Percentiles rank a stretch among this genome's conserved stretches.
These are phyloP conservation scores for Candida morakotiae DNA, from an alignment of 805 yeast genomes.

Conservation along the genomic window DNA sequence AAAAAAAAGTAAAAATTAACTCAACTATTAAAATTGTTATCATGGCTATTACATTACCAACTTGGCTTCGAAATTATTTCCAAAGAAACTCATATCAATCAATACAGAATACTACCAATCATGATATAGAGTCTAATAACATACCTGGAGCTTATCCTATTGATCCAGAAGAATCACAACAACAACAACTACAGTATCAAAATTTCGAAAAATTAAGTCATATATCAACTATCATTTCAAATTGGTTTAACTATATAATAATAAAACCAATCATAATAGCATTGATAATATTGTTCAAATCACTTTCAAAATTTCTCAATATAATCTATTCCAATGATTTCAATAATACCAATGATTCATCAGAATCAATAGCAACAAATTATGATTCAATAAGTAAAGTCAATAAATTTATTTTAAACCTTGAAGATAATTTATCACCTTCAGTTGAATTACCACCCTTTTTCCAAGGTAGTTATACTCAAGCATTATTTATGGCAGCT, in stretches of 20 bases:
- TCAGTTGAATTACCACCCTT: conserved; percentile 39
- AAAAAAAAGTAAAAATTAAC: too few relatives aligned
- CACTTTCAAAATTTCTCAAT: conserved; percentile 19
- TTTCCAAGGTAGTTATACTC: conserved; percentile 73
- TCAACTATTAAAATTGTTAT: too few relatives aligned
- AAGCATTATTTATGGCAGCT: conserved; percentile 69
- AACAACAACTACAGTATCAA: conserved; percentile 1
- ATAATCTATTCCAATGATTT: conserved; percentile 22
- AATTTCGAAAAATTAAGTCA: not conserved
- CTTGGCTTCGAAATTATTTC: conserved; percentile 3
- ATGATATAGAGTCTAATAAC: not conserved
- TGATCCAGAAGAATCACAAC: conserved; percentile 1
- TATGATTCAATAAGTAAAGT: conserved; percentile 52
- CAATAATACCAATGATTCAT: not conserved
- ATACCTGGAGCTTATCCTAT: conserved; percentile 9
- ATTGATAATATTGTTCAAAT: conserved; percentile 18
- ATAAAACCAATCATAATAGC: conserved; percentile 23
- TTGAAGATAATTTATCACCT: conserved; percentile 43
- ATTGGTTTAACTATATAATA: conserved; percentile 10
- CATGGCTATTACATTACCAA: conserved; percentile 3
- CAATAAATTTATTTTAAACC: conserved; percentile 44
- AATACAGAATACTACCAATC: not conserved
- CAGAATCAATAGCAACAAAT: too few relatives aligned
- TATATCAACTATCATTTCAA: not conserved
- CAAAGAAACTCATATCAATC: conserved; percentile 4